Percentiles rank a stretch among this genome's conserved stretches.
These are phyloP conservation scores for Saccharomycopsis capsularis DNA, from an alignment of 805 yeast species.

Conservation along the genomic window DNA sequence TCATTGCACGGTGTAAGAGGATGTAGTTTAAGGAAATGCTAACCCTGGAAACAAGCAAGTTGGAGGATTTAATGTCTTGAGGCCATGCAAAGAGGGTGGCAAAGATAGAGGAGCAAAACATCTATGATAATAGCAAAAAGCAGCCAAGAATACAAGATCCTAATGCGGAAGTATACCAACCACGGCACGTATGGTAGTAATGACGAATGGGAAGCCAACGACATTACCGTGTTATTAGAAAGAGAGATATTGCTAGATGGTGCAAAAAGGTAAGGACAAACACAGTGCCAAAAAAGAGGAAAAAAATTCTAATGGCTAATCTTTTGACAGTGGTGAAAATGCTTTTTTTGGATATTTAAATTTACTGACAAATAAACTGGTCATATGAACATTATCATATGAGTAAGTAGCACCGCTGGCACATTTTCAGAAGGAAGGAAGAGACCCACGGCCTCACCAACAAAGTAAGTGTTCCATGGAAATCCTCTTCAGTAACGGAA, in stretches of 20 bases:
- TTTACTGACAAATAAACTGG: conserved; percentile 40
- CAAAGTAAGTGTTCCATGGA: conserved; percentile 20
- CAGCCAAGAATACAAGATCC: conserved; percentile 31
- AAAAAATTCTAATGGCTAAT: conserved; percentile 54
- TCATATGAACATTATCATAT: conserved; percentile 31
- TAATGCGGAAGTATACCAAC: conserved; percentile 50
- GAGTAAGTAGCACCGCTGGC: conserved; percentile 60
- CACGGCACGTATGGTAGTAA: conserved; percentile 63
- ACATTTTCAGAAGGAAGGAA: conserved; percentile 62
- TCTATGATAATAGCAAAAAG: conserved; percentile 62
- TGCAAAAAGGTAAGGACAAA: conserved; percentile 55
- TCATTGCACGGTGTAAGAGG: conserved; percentile 38
- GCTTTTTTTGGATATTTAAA: conserved; percentile 51
- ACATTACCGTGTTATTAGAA: conserved; percentile 44
- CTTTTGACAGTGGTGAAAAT: conserved; percentile 57
- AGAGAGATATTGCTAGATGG: conserved; percentile 44
- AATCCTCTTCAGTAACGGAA: conserved; percentile 61
- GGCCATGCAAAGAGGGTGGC: conserved; percentile 57
- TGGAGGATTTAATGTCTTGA: conserved; percentile 35
- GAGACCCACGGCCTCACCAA: conserved; percentile 51
- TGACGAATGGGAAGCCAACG: conserved; percentile 62
- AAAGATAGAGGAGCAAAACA: conserved; percentile 55
- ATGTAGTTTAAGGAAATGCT: conserved; percentile 38
- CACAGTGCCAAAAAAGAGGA: conserved; percentile 52
- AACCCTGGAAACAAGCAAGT: conserved; percentile 38